phyloP scores from a whole-genome alignment of 2,329 filamentous ascomycete genomes.

The Talaromyces rugulosus region DNA sequence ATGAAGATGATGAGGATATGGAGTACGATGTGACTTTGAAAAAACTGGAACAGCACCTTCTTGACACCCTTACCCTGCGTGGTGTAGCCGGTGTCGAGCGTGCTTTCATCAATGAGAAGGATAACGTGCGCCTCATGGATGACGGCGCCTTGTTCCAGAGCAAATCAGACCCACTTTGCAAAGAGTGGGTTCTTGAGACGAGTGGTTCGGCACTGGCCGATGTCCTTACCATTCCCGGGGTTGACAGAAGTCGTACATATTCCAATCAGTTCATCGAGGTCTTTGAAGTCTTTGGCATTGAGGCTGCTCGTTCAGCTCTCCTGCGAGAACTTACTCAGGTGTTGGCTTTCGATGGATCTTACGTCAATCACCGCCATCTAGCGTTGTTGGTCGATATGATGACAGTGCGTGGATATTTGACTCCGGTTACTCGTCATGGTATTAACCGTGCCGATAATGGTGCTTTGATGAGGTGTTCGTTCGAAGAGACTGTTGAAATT shows the following conservation, averaged over 20 bases:
- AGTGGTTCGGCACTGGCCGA: slow-evolving; percentile 81
- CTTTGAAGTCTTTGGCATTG: slow-evolving; percentile 92
- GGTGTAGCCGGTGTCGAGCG: slow-evolving; percentile 85
- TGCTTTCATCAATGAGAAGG: slow-evolving; percentile 86
- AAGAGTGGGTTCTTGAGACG: slow-evolving; percentile 95
- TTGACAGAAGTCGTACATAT: slow-evolving; percentile 80
- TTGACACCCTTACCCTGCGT: slow-evolving; percentile 86
- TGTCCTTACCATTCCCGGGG: slow-evolving; percentile 80
- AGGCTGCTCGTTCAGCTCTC: slow-evolving; percentile 82
- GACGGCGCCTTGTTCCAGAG: slow-evolving; percentile 71
- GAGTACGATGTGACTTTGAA: slow-evolving; percentile 93
- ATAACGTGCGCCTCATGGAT: slow-evolving; percentile 60
- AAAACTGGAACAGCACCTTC: slow-evolving; percentile 82
- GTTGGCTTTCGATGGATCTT: slow-evolving; percentile 96
- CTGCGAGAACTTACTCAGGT: slow-evolving; percentile 87
- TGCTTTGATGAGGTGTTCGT: slow-evolving; percentile 98
- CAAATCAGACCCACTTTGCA: slow-evolving; percentile 70
- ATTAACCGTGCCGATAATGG: slow-evolving; percentile 98
- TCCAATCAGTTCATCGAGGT: slow-evolving; percentile 96
- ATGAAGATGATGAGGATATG: slow-evolving; percentile 68
- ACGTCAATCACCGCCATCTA: slow-evolving; percentile 98
- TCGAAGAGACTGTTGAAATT: slow-evolving; percentile 99
- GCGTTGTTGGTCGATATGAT: slow-evolving; percentile 94
- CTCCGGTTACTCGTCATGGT: slow-evolving; percentile 94
- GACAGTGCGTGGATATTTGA: slow-evolving; percentile 90